Base-by-base conservation (phyloP, 2,329 filamentous ascomycete species). In the Colletotrichum sp. region DNA sequence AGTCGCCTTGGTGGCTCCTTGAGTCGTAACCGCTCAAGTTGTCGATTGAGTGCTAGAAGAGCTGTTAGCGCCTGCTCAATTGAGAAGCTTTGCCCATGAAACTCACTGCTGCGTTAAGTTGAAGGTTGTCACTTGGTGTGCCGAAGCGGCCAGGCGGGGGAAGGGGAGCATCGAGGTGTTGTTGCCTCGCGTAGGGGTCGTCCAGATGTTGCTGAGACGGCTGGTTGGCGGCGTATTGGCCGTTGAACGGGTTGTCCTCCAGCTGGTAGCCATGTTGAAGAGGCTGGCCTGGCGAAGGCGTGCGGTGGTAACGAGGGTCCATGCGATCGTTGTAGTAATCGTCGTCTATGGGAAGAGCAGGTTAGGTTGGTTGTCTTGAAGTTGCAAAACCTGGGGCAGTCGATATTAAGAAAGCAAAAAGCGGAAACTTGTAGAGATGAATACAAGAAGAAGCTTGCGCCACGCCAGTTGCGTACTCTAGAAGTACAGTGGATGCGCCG, bases 101-200 rank as follows among this genome's bases (percentile, higher is more conserved):
- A 90, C 94, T 88, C 85, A 96, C 95, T 72, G 96, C 96, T 66
- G 95, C 95, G 84, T 98, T 96, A 78, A 96, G 90, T 74, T 94
- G 92, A 68, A 99, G 88, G 73, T 93, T 90, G 85, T 99, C 96
- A 81, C 92, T 93, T 1, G 93, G 92, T 24, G 92, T 93, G 75
- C 74, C 74, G 28, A 86, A 88, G 78, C 84, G 84, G 66, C 84
- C 84, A 8, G 75, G 48, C 39, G 39, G 71, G 15, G 86, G 71
- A 75, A 32, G 81, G 62, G 62, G 60, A 86, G 72, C 36, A 63
- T 74, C 74, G 26, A 76, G 74, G 36, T 74, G 71, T 5, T 67
- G 72, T 26, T 71, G 65, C 90, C 90, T 6, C 91, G 92, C 85
- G 91, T 90, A 75, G 93, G 94, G 83, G 95, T 95, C 75, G 79